Evolutionary conservation across 495 filamentous ascomycete species (phyloP).

Genomic region (Platismatia glauca): DNA sequence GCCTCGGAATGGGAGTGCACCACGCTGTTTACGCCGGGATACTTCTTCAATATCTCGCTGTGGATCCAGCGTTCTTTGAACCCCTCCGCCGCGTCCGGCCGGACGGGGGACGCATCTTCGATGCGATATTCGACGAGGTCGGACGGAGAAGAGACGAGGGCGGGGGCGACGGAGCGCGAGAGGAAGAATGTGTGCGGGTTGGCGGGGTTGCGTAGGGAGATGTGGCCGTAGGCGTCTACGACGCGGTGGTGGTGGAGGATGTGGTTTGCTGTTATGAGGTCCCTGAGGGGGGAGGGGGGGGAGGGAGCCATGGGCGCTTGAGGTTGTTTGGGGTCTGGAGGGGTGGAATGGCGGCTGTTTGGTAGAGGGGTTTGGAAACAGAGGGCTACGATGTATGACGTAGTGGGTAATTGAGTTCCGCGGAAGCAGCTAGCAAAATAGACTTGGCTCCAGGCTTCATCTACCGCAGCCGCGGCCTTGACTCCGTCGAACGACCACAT

Average conservation of each 20-base stretch:
- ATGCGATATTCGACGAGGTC: slow-evolving; percentile 41
- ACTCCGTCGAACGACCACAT: no score
- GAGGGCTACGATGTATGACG: no score
- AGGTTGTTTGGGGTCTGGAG: not conserved
- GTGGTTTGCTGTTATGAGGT: slow-evolving; percentile 32
- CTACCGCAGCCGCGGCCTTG: no score
- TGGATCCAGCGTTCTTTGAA: slow-evolving; percentile 45
- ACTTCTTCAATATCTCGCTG: slow-evolving; percentile 41
- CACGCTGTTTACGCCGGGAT: slow-evolving; percentile 33
- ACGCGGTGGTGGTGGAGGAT: slow-evolving; percentile 37
- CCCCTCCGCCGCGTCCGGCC: slow-evolving; percentile 21
- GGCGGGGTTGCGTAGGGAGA: slow-evolving; percentile 40
- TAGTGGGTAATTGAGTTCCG: no score
- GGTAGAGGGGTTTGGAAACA: no score
- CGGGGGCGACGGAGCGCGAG: slow-evolving; percentile 38
- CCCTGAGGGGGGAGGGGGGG: not conserved
- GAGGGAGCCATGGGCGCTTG: not conserved
- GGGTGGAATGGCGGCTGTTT: not conserved
- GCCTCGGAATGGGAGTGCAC: slow-evolving; percentile 41
- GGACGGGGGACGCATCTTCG: slow-evolving; percentile 31
- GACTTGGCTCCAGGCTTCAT: no score
- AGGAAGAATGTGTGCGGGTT: slow-evolving; percentile 38
- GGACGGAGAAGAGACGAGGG: slow-evolving; percentile 31
- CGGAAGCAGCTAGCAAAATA: no score
- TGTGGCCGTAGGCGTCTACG: slow-evolving; percentile 46